Evolutionary conservation across 805 yeast genomes (phyloP).

Genomic region (Clavispora phyllophila): DNA sequence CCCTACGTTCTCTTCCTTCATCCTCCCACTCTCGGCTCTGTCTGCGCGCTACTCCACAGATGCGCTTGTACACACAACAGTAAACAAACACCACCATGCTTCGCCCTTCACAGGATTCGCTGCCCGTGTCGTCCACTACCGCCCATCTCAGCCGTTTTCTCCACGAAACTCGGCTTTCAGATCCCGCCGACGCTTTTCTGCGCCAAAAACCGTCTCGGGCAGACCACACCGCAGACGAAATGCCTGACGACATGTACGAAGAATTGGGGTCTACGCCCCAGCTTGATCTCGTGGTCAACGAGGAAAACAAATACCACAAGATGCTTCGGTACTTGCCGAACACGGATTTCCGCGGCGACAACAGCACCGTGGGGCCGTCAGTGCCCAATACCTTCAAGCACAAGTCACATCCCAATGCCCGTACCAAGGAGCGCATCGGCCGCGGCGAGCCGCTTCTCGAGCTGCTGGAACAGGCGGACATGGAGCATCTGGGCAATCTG

Average conservation of each 20-base stretch:
- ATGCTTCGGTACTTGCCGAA: conserved; percentile 32
- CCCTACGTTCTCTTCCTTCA: no score
- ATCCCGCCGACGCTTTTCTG: not conserved
- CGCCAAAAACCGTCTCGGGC: not conserved
- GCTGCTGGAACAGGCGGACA: not conserved
- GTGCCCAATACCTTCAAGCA: conserved; percentile 42
- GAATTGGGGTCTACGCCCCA: conserved; percentile 11
- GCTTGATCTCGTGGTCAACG: conserved; percentile 7
- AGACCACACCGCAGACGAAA: not conserved
- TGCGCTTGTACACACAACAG: conserved; percentile 1
- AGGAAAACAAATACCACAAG: conserved; percentile 21
- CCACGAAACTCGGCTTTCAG: conserved; percentile 23
- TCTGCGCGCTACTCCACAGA: conserved; percentile 1
- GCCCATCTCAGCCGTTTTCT: conserved; percentile 24
- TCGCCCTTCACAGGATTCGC: conserved; percentile 1
- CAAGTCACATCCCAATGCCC: conserved; percentile 42
- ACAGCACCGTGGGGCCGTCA: conserved; percentile 17
- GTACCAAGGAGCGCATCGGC: conserved; percentile 31
- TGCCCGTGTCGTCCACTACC: conserved; percentile 16
- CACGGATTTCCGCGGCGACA: conserved; percentile 23
- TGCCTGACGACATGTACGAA: not conserved
- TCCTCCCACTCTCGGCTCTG: no score
- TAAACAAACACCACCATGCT: conserved; percentile 8
- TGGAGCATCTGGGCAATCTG: not conserved
- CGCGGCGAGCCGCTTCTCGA: not conserved